These are phyloP conservation scores for Baudoinia panamericana DNA, from an alignment of 495 filamentous ascomycete genomes.

Conservation along the genomic window DNA sequence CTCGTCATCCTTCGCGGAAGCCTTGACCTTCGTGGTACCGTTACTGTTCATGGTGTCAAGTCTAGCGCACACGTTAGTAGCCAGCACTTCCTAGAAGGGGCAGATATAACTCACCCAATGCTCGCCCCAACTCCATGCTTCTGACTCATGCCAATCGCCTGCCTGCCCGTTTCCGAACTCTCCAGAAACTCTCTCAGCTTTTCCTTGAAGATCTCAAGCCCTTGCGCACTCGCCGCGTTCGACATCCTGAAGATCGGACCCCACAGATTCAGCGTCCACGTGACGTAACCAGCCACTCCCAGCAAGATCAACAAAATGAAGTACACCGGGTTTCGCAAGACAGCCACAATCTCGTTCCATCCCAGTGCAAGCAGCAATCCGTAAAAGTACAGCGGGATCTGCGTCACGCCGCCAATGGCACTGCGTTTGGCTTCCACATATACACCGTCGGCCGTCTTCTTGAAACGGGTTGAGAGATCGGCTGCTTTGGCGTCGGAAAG, in stretches of 20 bases:
- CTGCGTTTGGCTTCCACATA: conserved; percentile 95
- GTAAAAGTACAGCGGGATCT: conserved; percentile 92
- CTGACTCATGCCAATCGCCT: conserved; percentile 56
- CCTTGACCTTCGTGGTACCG: conserved; percentile 39
- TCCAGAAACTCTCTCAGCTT: conserved; percentile 76
- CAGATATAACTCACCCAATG: conserved; percentile 6
- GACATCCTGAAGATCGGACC: conserved; percentile 91
- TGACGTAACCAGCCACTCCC: conserved; percentile 66
- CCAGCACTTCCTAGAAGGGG: conserved; percentile 27
- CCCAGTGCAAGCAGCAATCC: conserved; percentile 75
- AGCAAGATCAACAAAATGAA: conserved; percentile 75
- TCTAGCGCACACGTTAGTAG: conserved; percentile 18
- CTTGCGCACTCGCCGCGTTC: conserved; percentile 77
- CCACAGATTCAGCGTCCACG: conserved; percentile 86
- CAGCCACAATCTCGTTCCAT: conserved; percentile 93
- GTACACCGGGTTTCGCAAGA: conserved; percentile 82
- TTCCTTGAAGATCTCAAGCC: conserved; percentile 76
- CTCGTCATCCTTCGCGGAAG: conserved; percentile 24
- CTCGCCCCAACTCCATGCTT: conserved; percentile 8
- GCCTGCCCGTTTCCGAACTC: conserved; percentile 61
- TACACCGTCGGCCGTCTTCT: conserved; percentile 92
- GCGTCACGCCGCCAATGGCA: conserved; percentile 87
- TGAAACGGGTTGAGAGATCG: conserved; percentile 87
- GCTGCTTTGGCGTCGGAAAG: conserved; percentile 74
- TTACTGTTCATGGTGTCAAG: conserved; percentile 48